Percentiles rank a stretch among this genome's conserved stretches.
These are phyloP conservation scores for Cystobasidium slooffiae DNA, from an alignment of 1,284 basidiomycete genomes.

Conservation along the genomic window DNA sequence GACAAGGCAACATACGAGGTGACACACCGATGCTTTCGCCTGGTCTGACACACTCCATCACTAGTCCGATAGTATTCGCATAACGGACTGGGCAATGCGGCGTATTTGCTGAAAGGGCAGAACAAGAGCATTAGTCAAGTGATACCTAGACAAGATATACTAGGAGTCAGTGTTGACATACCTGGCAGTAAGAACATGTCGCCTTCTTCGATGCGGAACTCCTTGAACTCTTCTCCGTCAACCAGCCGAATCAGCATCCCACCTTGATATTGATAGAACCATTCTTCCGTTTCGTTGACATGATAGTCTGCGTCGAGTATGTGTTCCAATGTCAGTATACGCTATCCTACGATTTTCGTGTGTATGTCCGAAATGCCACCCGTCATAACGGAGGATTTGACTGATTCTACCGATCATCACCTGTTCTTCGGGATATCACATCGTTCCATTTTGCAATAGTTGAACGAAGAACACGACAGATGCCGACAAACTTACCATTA, in stretches of 20 bases:
- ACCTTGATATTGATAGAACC: constrained; percentile 89
- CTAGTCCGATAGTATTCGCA: constrained; percentile 89
- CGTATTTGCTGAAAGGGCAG: constrained; percentile 71
- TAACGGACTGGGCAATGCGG: constrained; percentile 94
- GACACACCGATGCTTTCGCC: constrained; percentile 53
- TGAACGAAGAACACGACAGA: background rate
- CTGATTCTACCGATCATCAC: too few relatives aligned
- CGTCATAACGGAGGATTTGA: background rate
- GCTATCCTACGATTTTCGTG: background rate
- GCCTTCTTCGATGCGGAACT: constrained; percentile 88
- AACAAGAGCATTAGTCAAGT: background rate
- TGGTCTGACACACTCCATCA: constrained; percentile 87
- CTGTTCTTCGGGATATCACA: background rate
- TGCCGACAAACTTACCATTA: constrained; percentile 57
- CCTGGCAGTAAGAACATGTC: constrained; percentile 95
- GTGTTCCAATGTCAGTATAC: background rate
- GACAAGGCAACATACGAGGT: background rate
- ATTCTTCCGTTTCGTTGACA: constrained; percentile 94
- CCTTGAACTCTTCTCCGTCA: constrained; percentile 70
- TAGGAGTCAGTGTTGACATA: constrained; percentile 56
- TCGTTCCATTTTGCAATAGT: background rate
- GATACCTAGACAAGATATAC: background rate
- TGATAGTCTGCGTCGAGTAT: constrained; percentile 69
- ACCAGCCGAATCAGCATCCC: constrained; percentile 52
- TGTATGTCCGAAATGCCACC: background rate